Base-by-base conservation (phyloP, 306 rosid genomes). In the Begonia masoniana region DNA sequence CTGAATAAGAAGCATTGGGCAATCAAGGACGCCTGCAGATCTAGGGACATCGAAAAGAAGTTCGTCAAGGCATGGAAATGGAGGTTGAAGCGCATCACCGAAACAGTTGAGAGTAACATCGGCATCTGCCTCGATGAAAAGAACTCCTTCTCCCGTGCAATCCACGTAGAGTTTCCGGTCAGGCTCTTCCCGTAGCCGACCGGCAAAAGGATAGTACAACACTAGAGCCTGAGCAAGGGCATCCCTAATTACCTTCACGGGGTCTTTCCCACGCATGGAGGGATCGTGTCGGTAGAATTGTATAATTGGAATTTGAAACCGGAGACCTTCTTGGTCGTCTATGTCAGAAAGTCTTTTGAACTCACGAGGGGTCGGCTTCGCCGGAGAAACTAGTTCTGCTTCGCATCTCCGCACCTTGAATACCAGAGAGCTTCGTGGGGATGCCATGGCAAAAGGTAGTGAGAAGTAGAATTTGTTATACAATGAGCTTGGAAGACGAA, bases 201-300 rank as follows among this genome's bases (percentile, higher is more conserved):
- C 78, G 0, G 74, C 78, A 6, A 73, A 64, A 4, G 78, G 74
- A 49, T 73, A 73, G 64, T 73, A 73, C 23, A 55, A 63, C 54
- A 73, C 74, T 0, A 73, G 61, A 8, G 78, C 12, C 9, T 64
- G n/a, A 10, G 68, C 57, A 47, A 73, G 15, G n/a, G 78, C 78
- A n/a, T 68, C 55, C 12, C 60, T 41, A 13, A 73, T 68, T 26
- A 73, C 71, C 12, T 51, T 39, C 6, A 41, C 71, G 8, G 69
- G 71, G 53, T 69, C 75, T 48, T 12, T 74, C 12, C 72, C 72
- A 19, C 31, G 10, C 79, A 68, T 73, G 13, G 54, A 51, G 12
- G 69, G 63, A 19, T 74, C 62, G 9, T 57, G 26, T 8, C 47
- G 43, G 19, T 74, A 74, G 43, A 74, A 61, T 3, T 64, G 72